Evolutionary conservation across 768 basidiomycete species (phyloP).

Genomic region (Mycena alexandri): DNA sequence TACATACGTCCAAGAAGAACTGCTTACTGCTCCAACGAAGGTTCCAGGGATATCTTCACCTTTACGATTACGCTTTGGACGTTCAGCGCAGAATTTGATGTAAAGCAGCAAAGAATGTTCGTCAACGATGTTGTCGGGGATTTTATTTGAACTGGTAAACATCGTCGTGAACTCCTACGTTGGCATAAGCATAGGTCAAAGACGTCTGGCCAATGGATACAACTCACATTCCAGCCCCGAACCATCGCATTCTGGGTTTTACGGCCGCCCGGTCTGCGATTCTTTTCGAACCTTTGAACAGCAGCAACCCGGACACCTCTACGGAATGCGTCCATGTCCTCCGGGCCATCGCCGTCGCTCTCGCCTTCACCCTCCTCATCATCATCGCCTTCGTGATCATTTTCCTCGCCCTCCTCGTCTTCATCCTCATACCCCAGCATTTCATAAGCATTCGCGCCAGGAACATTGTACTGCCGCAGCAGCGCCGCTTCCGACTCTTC

Average conservation of each 20-base stretch:
- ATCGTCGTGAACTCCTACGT: constrained; percentile 16
- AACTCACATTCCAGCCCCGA: constrained; percentile 29
- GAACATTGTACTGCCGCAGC: constrained; percentile 9
- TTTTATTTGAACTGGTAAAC: constrained; percentile 1
- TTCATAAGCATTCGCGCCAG: constrained; percentile 14
- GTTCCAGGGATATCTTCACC: constrained; percentile 38
- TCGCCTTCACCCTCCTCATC: constrained; percentile 13
- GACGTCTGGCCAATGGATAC: not conserved
- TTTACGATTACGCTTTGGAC: constrained; percentile 31
- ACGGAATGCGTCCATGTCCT: constrained; percentile 18
- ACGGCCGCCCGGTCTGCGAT: constrained; percentile 31
- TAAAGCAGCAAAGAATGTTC: constrained; percentile 37
- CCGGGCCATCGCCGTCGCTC: constrained; percentile 24
- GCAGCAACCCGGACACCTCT: constrained; percentile 19
- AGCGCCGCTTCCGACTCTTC: not conserved
- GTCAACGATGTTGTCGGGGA: constrained; percentile 39
- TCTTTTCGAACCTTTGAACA: constrained; percentile 21
- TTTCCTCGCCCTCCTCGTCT: not conserved
- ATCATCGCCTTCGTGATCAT: not conserved
- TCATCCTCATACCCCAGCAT: constrained; percentile 22
- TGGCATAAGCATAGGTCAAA: not conserved
- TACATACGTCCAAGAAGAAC: not conserved
- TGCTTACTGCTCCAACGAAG: constrained; percentile 38
- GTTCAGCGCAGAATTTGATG: constrained; percentile 33
- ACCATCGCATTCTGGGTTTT: constrained; percentile 32